phyloP scores from a whole-genome alignment of 768 basidiomycete genomes.

The Rubroboletus satanas region DNA sequence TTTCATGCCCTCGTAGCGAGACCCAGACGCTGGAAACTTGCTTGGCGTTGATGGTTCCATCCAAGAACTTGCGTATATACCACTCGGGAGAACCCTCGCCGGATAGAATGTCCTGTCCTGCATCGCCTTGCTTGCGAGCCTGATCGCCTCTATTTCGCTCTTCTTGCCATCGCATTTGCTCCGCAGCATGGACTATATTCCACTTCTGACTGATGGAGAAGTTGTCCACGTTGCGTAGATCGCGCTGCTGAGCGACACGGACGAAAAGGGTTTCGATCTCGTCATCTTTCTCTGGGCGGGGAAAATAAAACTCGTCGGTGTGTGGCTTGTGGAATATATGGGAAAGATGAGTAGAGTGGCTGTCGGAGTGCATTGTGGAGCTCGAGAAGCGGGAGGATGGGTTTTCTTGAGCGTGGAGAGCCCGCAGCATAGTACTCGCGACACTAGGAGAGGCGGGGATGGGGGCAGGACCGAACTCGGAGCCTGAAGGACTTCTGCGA shows the following conservation, averaged over 20 bases:
- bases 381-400: slow-evolving; percentile 59
- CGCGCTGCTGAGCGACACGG: slow-evolving; percentile 67
- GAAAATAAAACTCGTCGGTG: slow-evolving; percentile 63
- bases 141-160: slow-evolving; percentile 64
- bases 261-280: slow-evolving; percentile 82
- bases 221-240: slow-evolving; percentile 54
- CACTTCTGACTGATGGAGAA: slow-evolving; percentile 85
- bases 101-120: slow-evolving; percentile 49
- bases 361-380: slow-evolving; percentile 41
- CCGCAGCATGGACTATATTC: slow-evolving; percentile 81
- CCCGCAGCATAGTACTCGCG: slow-evolving; percentile 42
- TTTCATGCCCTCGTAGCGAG: slow-evolving; percentile 74
- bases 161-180: slow-evolving; percentile 74
- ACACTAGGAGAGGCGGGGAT: slow-evolving; percentile 30
- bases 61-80: slow-evolving; percentile 89
- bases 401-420: slow-evolving; percentile 53
- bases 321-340: slow-evolving; percentile 53
- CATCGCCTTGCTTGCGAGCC: slow-evolving; percentile 54
- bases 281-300: slow-evolving; percentile 69
- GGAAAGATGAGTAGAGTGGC: slow-evolving; percentile 41
- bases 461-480: slow-evolving; percentile 51
- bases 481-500: slow-evolving; percentile 44
- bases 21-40: slow-evolving; percentile 73
- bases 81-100: slow-evolving; percentile 81
- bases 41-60: slow-evolving; percentile 78